Base-by-base conservation (phyloP, 208 protist species). In the Angomonas ambiguus region DNA sequence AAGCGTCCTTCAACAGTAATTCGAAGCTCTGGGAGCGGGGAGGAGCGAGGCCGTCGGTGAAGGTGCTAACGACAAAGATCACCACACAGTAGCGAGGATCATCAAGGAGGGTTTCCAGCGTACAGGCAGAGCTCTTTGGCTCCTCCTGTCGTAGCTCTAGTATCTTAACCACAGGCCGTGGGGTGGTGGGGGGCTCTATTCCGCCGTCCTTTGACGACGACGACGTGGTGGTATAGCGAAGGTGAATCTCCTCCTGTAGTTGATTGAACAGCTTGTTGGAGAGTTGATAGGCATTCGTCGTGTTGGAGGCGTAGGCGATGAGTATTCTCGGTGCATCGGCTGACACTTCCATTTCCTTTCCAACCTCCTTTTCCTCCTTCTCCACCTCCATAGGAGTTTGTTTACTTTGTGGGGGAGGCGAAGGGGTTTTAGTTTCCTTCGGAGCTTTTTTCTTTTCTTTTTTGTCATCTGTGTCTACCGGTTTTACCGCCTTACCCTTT, bases 1-100 rank as follows among this genome's bases (percentile, higher is more conserved):
- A 87, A 28, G 86, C 76, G 62, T 96, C 91, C 28, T 88, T 71
- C 51, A 97, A 68, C 62, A 93, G 41, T 10, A 61, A 41, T 60
- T 85, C 79, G 69, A 96, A 96, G 4, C 27, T 42, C 10, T 79
- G 66, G 24, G 88, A 88, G 24, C 68, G 59, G n/a, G 79, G 81
- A 34, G 91, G 83, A 1, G 93, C 79, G 8, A 33, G 55, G 30
- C 93, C 93, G 59, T 86, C 80, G 1, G 84, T 93, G 66, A 85
- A 91, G 20, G 91, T 95, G 62, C 86, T 92, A 10, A 76, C 73
- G 48, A 94, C 91, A 35, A 96, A 70, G 49, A 83, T 71, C 10
- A 88, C 61, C 0, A 57, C 69, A 59, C 87, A 87, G 2, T 58
- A 22, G 27, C 61, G 56, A 13, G 13, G 10, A 31, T 72, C 58